Conservation (phyloP, 176 grass and related monocot genomes). For the Musa schizocarpa region DNA sequence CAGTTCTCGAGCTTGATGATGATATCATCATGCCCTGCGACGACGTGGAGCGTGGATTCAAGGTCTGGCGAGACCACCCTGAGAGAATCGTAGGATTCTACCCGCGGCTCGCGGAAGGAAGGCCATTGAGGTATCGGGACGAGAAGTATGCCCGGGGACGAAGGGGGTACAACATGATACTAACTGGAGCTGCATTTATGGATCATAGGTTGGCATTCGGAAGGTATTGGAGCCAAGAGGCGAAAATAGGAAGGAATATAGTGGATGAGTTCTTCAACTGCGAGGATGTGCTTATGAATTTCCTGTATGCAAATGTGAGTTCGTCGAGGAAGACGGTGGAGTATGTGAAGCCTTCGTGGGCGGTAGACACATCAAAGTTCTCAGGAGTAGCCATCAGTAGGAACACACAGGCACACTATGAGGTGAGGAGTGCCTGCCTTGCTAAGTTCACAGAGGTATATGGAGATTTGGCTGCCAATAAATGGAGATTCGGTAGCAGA, state of each 20-base stretch:
- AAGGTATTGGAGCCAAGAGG: slow-evolving; percentile 66
- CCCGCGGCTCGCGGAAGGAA: slow-evolving; percentile 65
- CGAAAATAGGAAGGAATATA: slow-evolving; percentile 41
- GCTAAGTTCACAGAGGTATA: slow-evolving; percentile 57
- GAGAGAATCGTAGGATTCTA: slow-evolving; percentile 73
- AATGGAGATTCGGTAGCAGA: slow-evolving; percentile 44
- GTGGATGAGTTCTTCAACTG: slow-evolving; percentile 75
- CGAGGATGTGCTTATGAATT: slow-evolving; percentile 83
- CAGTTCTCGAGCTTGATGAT: slow-evolving; percentile 94
- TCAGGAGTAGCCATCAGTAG: slow-evolving; percentile 74
- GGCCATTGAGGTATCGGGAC: slow-evolving; percentile 49
- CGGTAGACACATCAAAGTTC: slow-evolving; percentile 89
- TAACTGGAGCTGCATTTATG: slow-evolving; percentile 90
- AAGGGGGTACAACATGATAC: slow-evolving; percentile 74
- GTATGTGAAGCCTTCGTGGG: slow-evolving; percentile 89
- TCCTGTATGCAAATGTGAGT: slow-evolving; percentile 74
- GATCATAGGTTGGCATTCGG: slow-evolving; percentile 70
- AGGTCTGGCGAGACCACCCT: slow-evolving; percentile 67
- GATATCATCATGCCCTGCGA: slow-evolving; percentile 97
- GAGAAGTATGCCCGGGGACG: slow-evolving; percentile 45
- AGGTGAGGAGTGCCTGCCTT: slow-evolving; percentile 69
- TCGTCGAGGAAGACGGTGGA: slow-evolving; percentile 39
- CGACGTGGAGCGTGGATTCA: slow-evolving; percentile 89
- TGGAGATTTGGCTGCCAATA: slow-evolving; percentile 60
- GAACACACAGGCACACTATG: slow-evolving; percentile 63